Percentiles rank a stretch among this genome's conserved stretches.
Conservation (phyloP, 1,139 yeast species). For the Debaryomyces nepalensis region DNA sequence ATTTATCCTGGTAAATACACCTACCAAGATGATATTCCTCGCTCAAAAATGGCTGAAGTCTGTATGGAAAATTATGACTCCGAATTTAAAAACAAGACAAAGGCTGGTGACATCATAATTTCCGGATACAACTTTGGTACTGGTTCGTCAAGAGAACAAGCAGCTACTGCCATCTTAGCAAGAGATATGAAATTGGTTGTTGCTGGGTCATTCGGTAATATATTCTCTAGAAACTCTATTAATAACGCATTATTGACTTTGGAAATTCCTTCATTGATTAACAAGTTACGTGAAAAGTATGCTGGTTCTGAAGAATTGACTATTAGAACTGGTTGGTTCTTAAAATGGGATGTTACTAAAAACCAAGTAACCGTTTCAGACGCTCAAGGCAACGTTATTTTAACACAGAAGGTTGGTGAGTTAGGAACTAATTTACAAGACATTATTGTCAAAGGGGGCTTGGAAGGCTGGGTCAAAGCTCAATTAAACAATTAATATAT, state of each 20-base stretch:
- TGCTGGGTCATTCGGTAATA: constrained; percentile 97
- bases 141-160: constrained; percentile 99
- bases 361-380: constrained; percentile 81
- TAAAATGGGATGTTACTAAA: constrained; percentile 90
- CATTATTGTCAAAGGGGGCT: constrained; percentile 94
- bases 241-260: constrained; percentile 92
- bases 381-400: constrained; percentile 62
- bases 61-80: constrained; percentile 99
- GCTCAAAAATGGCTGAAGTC: constrained; percentile 96
- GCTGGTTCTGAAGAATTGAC: constrained; percentile 68
- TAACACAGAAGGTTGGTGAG: constrained; percentile 91
- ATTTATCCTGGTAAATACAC: constrained; percentile 99
- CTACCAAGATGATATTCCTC: constrained; percentile 93
- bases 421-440: constrained; percentile 95
- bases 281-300: constrained; percentile 73
- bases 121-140: constrained; percentile 97
- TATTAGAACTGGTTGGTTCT: constrained; percentile 91
- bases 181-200: constrained; percentile 91
- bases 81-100: constrained; percentile 79
- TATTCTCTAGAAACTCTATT: constrained; percentile 92
- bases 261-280: constrained; percentile 87
- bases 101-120: constrained; percentile 85
- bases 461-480: constrained; percentile 96
- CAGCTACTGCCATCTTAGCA: constrained; percentile 95
- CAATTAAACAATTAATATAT: constrained; percentile 43